Base-by-base conservation (phyloP, 2,329 filamentous ascomycete genomes). In the Gnomoniopsis sp. region DNA sequence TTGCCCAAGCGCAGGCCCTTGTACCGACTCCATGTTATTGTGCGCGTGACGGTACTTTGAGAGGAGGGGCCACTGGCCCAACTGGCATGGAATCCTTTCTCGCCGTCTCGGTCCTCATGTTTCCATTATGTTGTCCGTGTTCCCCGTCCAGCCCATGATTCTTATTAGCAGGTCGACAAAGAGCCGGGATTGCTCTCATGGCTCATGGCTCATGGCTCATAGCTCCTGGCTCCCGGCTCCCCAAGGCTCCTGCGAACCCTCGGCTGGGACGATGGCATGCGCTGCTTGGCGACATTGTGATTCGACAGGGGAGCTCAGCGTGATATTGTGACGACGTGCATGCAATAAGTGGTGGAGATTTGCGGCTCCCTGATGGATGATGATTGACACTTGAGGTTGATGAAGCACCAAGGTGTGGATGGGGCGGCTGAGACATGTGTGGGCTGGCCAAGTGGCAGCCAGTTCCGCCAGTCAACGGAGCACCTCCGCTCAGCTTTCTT, bases 111-210 rank as follows among this genome's bases (percentile, higher is more conserved):
- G 23, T 15, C 15, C 48, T 53, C 41, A 46, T 41, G 21, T 21
- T 49, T 50, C 55, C 44, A 41, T 53, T 58, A 47, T 17, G 46
- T 54, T 19, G 46, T 48, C 47, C 22, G n/a, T 19, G 19, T 12
- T n/a, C 22, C 50, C 46, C 23, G 26, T 44, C 48, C 33, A 49
- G 8, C 26, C 50, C 38, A 48, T 30, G 33, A 21, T 51, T 34
- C n/a, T 34, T 21, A 17, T 34, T 21, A 17, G 30, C 12, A 58
- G 59, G 59, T 55, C 58, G 55, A 58, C 55, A 58, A 55, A 58
- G 41, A 53, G 43, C 59, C 59, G 55, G 53, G 22, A 47, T 17
- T 15, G 23, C 23, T 30, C 26, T 30, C 26, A 8, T 30, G 26
- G 15, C 12, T n/a, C n/a, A n/a, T n/a, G n/a, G n/a, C n/a, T n/a